Evolutionary conservation across 768 basidiomycete genomes (phyloP), one percentile per base, ranked within the genome.

Genomic region (Pisolithus tinctorius): DNA sequence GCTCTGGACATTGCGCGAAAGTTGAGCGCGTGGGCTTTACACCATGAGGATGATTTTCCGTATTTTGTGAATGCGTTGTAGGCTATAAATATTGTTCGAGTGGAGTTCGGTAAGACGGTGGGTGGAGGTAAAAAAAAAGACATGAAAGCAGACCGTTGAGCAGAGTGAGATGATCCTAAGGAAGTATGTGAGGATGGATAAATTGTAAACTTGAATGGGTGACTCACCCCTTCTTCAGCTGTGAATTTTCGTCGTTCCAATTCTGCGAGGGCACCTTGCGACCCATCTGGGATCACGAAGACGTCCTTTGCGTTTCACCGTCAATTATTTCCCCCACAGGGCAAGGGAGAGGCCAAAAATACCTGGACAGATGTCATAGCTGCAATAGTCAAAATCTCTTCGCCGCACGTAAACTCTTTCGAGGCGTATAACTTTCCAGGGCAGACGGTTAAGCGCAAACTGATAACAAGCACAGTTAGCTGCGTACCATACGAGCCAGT

Each of bases 231-330:
- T 80, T 99, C 96, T 68, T 98, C 94, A 0, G 94, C 93, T 0
- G 93, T 98, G 60, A 98, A 98, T 65, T 98, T 98, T 51, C 96
- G 73, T 47, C 93, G 77, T 67, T 98, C 94, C 13, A 98, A 72
- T 67, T 98, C 95, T 4, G 88, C 93, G 30, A 92, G 65, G 1
- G 92, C 91, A 11, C 91, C 91, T 5, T 81, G 77, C 7, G 86
- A 82, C 5, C 93, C 93, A 2, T 93, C 89, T 4, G 88, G 85
- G 50, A 90, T 89, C 25, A 94, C 67, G 64, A 99, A 99, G 2
- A 86, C 83, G 60, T 97, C 93, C 91, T 34, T 34, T 96, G 52
- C 9, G 13, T 14, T n/a, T 30, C 27, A 14, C 17, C 17, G 16
- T 29, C 39, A 48, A 7, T 42, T 13, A 29, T 5, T 11, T 0